These are phyloP conservation scores for Croton laevigatus DNA, from an alignment of 441 rosid species.

Conservation along the genomic window DNA sequence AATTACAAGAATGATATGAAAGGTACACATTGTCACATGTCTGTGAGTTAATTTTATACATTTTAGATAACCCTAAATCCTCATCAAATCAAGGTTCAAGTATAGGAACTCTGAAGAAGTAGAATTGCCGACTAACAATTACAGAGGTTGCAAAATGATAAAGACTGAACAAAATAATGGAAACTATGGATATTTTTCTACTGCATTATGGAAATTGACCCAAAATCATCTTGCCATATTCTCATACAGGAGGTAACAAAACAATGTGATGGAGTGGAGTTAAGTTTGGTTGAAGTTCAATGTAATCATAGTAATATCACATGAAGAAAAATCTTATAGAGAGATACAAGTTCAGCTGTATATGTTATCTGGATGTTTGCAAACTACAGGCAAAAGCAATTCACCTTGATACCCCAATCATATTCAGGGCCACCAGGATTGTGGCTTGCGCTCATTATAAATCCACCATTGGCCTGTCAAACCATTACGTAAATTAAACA, in stretches of 20 bases:
- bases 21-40: neutral
- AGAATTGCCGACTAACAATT: neutral
- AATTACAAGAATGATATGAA: slow-evolving; percentile 9
- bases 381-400: slow-evolving; percentile 17
- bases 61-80: neutral
- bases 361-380: neutral
- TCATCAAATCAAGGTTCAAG: neutral
- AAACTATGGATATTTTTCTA: neutral
- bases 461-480: slow-evolving; percentile 86
- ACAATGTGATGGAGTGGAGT: neutral
- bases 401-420: slow-evolving; percentile 99
- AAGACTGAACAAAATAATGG: neutral
- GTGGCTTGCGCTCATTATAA: slow-evolving; percentile 97
- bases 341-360: neutral
- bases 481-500: slow-evolving; percentile 17
- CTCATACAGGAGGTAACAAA: neutral
- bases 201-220: neutral
- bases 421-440: slow-evolving; percentile 95
- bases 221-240: neutral
- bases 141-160: neutral
- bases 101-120: neutral
- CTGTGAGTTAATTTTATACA: neutral
- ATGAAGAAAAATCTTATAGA: neutral
- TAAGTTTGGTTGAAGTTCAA: neutral
- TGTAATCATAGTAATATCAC: neutral